A percentile compares a stretch with the other conserved stretches of the same genome.
Conservation (phyloP, 2,329 filamentous ascomycete species). For the Cyanodermella asteris region DNA sequence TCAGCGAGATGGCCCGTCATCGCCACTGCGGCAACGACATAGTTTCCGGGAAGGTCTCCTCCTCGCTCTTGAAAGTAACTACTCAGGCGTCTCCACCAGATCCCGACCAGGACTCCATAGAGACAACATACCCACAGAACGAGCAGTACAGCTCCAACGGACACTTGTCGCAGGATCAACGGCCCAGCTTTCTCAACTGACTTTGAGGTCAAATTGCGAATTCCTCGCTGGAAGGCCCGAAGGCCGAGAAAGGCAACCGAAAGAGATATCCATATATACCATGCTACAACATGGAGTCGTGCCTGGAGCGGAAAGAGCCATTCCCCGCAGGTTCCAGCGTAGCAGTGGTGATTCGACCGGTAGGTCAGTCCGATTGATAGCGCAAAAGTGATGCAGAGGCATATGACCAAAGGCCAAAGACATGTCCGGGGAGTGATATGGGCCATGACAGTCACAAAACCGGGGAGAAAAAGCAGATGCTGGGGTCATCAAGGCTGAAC, state of each 20-base stretch:
- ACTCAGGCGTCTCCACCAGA: conserved; percentile 11
- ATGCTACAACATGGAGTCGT: conserved; percentile 11
- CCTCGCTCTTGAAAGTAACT: conserved; percentile 9
- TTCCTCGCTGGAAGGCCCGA: conserved; percentile 9
- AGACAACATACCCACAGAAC: conserved; percentile 9
- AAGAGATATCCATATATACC: conserved; percentile 11
- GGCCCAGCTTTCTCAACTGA: no score
- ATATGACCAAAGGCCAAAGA: conserved; percentile 10
- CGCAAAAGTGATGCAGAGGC: conserved; percentile 9
- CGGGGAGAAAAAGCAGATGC: no score
- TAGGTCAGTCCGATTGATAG: conserved; percentile 11
- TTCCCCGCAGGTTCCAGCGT: conserved; percentile 11
- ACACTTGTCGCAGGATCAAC: conserved; percentile 6
- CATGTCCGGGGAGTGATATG: conserved; percentile 11
- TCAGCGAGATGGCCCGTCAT: conserved; percentile 11
- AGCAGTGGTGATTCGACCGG: conserved; percentile 11
- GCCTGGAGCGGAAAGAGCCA: conserved; percentile 12
- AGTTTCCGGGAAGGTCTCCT: conserved; percentile 7
- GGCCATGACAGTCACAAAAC: no score
- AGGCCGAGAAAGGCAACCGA: conserved; percentile 10
- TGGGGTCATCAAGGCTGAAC: no score
- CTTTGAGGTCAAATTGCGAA: conserved; percentile 7
- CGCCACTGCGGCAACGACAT: conserved; percentile 9
- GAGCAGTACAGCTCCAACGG: conserved; percentile 7
- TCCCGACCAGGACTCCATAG: conserved; percentile 10